Conservation (phyloP, 2,329 filamentous ascomycete genomes). For the Diaporthe australafricana region DNA sequence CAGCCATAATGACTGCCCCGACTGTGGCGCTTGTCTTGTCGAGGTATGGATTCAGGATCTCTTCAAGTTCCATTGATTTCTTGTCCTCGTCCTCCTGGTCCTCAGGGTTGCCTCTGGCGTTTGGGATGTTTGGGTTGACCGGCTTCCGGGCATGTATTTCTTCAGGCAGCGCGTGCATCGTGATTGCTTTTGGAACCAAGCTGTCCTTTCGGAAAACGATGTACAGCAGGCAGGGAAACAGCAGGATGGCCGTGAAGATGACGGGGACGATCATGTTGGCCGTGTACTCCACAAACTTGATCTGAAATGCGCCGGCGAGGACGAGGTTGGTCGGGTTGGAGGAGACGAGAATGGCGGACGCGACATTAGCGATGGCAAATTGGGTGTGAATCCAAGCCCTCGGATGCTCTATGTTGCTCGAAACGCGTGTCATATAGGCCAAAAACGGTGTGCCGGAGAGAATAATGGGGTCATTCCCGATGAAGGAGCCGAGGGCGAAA, state of each 20-base stretch:
- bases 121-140: conserved; percentile 79
- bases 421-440: conserved; percentile 81
- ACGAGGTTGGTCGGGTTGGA: conserved; percentile 84
- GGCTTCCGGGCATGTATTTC: conserved; percentile 70
- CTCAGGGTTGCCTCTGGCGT: conserved; percentile 66
- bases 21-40: conserved; percentile 75
- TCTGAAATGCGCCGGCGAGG: conserved; percentile 76
- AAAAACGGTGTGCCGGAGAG: conserved; percentile 80
- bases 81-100: conserved; percentile 59
- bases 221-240: conserved; percentile 78
- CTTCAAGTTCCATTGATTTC: conserved; percentile 72
- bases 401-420: conserved; percentile 77
- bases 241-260: conserved; percentile 72
- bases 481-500: conserved; percentile 73
- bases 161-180: conserved; percentile 74
- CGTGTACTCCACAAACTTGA: conserved; percentile 79
- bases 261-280: conserved; percentile 84
- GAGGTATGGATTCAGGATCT: conserved; percentile 81
- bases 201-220: conserved; percentile 73
- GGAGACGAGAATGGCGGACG: conserved; percentile 80
- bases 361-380: conserved; percentile 79
- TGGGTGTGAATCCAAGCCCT: conserved; percentile 80
- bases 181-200: conserved; percentile 74
- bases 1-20: conserved; percentile 74
- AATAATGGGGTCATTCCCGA: conserved; percentile 82